Evolutionary conservation across 2,329 filamentous ascomycete species (phyloP).

Genomic region (Claviceps maximensis): DNA sequence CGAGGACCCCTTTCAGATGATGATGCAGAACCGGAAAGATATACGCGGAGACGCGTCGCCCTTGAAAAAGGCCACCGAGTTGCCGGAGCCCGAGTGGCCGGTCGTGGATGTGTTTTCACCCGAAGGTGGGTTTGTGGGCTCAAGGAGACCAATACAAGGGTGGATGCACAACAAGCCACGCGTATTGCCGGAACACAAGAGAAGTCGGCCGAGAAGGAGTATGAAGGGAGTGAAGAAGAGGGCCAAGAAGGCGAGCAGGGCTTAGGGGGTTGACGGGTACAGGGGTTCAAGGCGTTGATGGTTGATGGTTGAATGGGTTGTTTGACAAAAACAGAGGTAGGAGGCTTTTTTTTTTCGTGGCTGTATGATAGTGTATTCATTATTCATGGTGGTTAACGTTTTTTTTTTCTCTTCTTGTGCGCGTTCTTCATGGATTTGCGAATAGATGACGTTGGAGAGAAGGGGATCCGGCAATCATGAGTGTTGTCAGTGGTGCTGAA

Average conservation of each 20-base stretch:
- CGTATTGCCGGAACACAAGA: constrained; percentile 33
- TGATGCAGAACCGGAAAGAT: constrained; percentile 16
- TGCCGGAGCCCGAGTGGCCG: constrained; percentile 39
- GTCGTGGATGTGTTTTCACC: constrained; percentile 77
- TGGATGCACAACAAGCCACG: constrained; percentile 50
- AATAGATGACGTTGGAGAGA: no score
- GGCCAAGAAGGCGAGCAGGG: constrained; percentile 17
- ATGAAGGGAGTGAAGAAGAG: constrained; percentile 50
- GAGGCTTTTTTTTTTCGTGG: no score
- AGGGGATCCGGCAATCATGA: no score
- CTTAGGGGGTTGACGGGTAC: no score
- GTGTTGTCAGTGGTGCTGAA: no score
- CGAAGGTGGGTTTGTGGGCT: constrained; percentile 64
- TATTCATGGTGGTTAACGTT: no score
- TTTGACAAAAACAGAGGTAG: no score
- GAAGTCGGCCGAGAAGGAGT: constrained; percentile 48
- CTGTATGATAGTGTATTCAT: no score
- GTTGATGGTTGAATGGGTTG: no score
- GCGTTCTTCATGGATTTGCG: no score
- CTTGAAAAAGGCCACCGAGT: neutral
- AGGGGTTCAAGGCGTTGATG: no score
- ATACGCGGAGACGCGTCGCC: neutral
- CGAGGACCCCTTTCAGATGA: constrained; percentile 14
- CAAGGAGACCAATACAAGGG: constrained; percentile 55
- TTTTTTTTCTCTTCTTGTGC: no score